These are phyloP conservation scores for Sclerotinia subarctica DNA, from an alignment of 2,329 filamentous ascomycete genomes.

Conservation along the genomic window DNA sequence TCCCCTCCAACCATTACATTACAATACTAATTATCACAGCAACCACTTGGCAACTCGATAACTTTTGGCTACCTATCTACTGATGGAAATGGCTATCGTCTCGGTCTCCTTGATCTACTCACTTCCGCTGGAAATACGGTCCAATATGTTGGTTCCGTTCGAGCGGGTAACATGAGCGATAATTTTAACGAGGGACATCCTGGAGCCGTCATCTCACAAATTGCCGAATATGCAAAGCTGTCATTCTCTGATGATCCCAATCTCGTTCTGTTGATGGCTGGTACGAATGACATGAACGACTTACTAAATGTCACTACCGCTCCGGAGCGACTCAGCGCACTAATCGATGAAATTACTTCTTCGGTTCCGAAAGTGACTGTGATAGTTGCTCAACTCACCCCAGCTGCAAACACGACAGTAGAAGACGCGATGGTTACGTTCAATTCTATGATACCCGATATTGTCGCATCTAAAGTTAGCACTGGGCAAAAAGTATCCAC, in stretches of 20 bases:
- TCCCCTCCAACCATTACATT: neutral
- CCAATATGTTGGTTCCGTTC: conserved; percentile 38
- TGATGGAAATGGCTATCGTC: conserved; percentile 43
- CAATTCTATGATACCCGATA: conserved; percentile 26
- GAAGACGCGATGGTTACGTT: conserved; percentile 16
- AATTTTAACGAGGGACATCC: conserved; percentile 39
- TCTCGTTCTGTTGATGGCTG: conserved; percentile 38
- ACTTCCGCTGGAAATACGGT: conserved; percentile 27
- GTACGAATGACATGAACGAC: conserved; percentile 39
- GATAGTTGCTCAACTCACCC: conserved; percentile 41
- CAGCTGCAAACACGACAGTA: conserved; percentile 4
- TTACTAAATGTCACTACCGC: conserved; percentile 33
- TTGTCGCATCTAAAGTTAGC: conserved; percentile 20
- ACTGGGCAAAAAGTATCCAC: conserved; percentile 21
- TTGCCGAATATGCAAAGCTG: conserved; percentile 27
- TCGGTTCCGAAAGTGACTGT: conserved; percentile 38
- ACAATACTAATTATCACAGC: neutral
- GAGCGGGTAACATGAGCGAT: conserved; percentile 38
- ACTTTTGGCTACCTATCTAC: conserved; percentile 38
- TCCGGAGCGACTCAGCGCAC: conserved; percentile 36
- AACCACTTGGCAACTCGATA: conserved; percentile 42
- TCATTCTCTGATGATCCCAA: conserved; percentile 35
- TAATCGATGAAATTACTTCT: conserved; percentile 39
- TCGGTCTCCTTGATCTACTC: conserved; percentile 34
- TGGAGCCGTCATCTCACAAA: conserved; percentile 37